These are phyloP conservation scores for Bipolaris bicolor DNA, from an alignment of 2,329 filamentous ascomycete species.

Conservation along the genomic window DNA sequence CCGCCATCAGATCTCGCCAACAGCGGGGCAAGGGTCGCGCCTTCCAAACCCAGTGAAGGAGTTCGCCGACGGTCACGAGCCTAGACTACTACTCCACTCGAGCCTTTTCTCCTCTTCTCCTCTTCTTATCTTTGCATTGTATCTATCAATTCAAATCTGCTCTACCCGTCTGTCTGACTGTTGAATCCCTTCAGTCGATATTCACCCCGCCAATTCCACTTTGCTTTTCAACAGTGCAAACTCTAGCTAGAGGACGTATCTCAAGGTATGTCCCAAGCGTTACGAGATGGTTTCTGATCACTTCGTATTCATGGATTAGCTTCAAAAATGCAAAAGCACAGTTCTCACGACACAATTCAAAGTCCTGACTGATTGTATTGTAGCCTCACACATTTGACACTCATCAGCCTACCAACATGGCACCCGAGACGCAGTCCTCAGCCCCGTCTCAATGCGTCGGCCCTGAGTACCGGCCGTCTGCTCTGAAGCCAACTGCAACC, in stretches of 20 bases:
- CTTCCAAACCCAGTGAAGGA: conserved; percentile 33
- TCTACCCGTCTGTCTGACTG: conserved; percentile 18
- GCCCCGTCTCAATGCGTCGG: conserved; percentile 70
- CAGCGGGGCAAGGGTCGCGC: conserved; percentile 28
- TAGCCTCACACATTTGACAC: conserved; percentile 8
- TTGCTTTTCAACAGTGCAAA: conserved; percentile 10
- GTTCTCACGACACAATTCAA: neutral
- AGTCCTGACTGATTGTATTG: conserved; percentile 3
- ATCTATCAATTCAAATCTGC: conserved; percentile 20
- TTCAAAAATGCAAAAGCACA: neutral
- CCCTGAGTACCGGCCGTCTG: conserved; percentile 75
- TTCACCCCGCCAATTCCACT: conserved; percentile 11
- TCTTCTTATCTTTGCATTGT: conserved; percentile 25
- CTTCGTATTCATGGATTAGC: neutral
- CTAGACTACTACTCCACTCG: conserved; percentile 27
- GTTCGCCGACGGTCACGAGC: conserved; percentile 46
- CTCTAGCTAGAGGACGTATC: conserved; percentile 1
- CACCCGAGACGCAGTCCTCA: conserved; percentile 35
- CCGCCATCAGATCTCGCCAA: conserved; percentile 19
- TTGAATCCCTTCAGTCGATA: conserved; percentile 20
- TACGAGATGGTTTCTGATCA: neutral
- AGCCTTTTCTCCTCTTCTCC: conserved; percentile 25
- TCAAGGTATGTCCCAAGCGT: conserved; percentile 4
- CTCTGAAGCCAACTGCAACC: conserved; percentile 83
- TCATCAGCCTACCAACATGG: conserved; percentile 29